Evolutionary conservation across 225 moss, liverwort and hornwort species (phyloP).

Genomic region (Climacium dendroides): DNA sequence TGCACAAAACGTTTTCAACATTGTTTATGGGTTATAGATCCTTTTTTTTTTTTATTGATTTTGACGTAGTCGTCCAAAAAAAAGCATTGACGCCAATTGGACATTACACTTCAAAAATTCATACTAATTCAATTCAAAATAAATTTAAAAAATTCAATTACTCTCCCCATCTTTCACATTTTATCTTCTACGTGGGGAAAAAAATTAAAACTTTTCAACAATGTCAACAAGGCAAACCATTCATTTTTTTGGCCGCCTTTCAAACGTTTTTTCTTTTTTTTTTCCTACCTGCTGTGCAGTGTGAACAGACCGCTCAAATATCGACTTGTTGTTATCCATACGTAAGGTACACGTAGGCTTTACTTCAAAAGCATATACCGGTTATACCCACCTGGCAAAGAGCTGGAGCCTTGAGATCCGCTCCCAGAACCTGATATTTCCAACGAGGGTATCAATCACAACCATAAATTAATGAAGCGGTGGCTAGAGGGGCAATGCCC

Average conservation of each 20-base stretch:
- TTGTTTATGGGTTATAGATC: too few species aligned
- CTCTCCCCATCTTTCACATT: background rate
- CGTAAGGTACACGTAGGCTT: too few species aligned
- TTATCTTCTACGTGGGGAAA: background rate
- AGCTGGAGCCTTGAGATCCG: background rate
- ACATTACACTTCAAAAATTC: background rate
- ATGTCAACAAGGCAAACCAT: background rate
- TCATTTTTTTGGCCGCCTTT: too few species aligned
- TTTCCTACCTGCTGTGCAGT: too few species aligned
- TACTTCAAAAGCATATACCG: background rate
- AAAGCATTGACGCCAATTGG: background rate
- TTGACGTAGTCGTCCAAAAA: rapidly evolving
- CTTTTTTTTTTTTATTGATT: background rate
- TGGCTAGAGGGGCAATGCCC: too few species aligned
- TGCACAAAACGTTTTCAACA: too few species aligned
- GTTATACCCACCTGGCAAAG: background rate
- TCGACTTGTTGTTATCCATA: background rate
- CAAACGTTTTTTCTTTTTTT: too few species aligned
- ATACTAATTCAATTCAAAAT: too few species aligned
- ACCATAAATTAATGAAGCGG: background rate
- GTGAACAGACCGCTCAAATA: background rate
- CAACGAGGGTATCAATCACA: background rate
- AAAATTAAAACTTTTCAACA: background rate
- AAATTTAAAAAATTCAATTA: background rate
- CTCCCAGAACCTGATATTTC: background rate